Percentiles rank a stretch among this genome's conserved stretches.
These are phyloP conservation scores for Lipomyces chichibuensis DNA, from an alignment of 805 yeast species.

Conservation along the genomic window DNA sequence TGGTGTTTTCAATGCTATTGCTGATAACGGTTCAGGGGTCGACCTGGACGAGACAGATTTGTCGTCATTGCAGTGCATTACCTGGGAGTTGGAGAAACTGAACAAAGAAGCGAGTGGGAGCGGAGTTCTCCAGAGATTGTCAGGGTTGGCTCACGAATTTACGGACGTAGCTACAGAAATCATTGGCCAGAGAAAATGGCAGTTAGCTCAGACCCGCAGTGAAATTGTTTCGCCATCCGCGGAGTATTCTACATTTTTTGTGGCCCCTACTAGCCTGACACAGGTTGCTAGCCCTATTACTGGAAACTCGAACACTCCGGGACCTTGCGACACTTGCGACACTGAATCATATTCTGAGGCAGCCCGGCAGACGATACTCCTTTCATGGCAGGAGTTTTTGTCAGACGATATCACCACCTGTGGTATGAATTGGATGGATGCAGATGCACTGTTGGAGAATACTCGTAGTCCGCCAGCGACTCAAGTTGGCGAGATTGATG, in stretches of 20 bases:
- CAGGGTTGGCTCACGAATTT: constrained; percentile 25
- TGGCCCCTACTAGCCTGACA: background rate
- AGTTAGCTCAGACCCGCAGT: constrained; percentile 8
- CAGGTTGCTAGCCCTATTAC: background rate
- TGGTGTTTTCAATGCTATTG: constrained; percentile 31
- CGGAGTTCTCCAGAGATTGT: constrained; percentile 25
- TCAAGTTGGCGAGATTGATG: background rate
- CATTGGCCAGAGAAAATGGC: constrained; percentile 20
- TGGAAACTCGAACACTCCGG: background rate
- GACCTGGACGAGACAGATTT: constrained; percentile 23
- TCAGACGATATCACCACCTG: constrained; percentile 19
- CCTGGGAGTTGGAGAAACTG: constrained; percentile 17
- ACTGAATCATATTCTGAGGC: constrained; percentile 25
- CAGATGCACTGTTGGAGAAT: background rate
- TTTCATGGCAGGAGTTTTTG: constrained; percentile 31
- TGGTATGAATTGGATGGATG: constrained; percentile 1
- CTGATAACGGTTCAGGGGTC: constrained; percentile 21
- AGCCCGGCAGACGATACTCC: constrained; percentile 24
- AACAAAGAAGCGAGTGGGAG: constrained; percentile 19
- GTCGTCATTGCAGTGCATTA: constrained; percentile 13
- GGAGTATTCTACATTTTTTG: background rate
- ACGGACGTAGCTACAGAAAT: constrained; percentile 29
- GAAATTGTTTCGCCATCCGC: background rate
- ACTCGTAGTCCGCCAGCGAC: background rate
- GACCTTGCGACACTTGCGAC: constrained; percentile 11